Base-by-base conservation (phyloP, 2,329 filamentous ascomycete genomes). In the Aaosphaeria arxii region DNA sequence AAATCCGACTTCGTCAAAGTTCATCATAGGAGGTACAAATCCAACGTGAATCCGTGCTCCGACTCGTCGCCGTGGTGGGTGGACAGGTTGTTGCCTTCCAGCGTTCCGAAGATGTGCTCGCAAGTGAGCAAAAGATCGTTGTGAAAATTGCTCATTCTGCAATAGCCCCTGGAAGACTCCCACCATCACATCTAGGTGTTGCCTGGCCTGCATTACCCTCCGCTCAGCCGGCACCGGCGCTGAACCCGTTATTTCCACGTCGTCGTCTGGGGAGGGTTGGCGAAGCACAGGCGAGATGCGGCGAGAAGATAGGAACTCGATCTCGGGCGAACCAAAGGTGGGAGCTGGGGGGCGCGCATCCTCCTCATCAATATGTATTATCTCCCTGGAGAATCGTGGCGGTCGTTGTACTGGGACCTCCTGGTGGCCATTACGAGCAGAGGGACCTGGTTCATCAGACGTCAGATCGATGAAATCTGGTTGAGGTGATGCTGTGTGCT, bases 221-320 rank as follows among this genome's bases (percentile, higher is more conserved):
- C 63, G 56, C 1, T 55, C 48, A n/a, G 54, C 54, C 33, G 65
- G 58, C 4, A 67, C 24, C 1, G 52, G 48, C 17, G 62, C 56
- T 32, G 52, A 57, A 7, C 60, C 53, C 11, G 66, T 43, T 31
- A 69, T 66, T 39, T 67, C 57, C 9, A 69, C 56, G 24, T 67
- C 64, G 11, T 66, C 64, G 24, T 63, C 59, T 7, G 48, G 48
- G 29, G 55, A 53, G 43, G 52, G 53, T 11, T 45, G 40, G 5
- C 48, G 59, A 13, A 47, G 56, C 7, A 48, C 50, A 7, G 57
- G 57, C 7, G 59, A 55, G 6, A 70, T 56, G 4, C 53, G 51
- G 11, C 67, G 59, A 11, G 64, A 56, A 3, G 64, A 67, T n/a
- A 70, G 61, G 55, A 81, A 78, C 49, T 80, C 69, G 6, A 82